Evolutionary conservation across 352 stramenopile species (phyloP).

Genomic region (Phytophthora europaea): DNA sequence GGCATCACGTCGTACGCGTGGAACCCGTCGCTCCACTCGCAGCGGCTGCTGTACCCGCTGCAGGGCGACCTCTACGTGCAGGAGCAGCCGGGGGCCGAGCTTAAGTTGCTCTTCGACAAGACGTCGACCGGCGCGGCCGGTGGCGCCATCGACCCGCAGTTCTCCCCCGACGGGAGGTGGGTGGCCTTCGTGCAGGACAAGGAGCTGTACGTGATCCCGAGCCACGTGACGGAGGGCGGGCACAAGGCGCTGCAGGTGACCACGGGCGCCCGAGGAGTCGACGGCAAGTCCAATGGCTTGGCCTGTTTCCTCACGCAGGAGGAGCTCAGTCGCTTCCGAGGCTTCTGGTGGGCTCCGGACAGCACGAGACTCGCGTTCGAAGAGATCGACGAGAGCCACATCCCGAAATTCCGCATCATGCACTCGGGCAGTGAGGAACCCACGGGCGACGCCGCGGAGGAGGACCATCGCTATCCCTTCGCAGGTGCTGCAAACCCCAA

Average conservation of each 20-base stretch:
- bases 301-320: conserved; percentile 99
- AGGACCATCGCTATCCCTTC: conserved; percentile 94
- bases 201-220: conserved; percentile 94
- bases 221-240: conserved; percentile 42
- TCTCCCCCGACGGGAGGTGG: conserved; percentile 92
- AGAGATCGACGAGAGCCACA: conserved; percentile 94
- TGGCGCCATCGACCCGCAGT: conserved; percentile 94
- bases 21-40: conserved; percentile 61
- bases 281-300: conserved; percentile 92
- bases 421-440: conserved; percentile 88
- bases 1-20: conserved; percentile 94
- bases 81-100: conserved; percentile 74
- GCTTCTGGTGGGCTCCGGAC: conserved; percentile 97
- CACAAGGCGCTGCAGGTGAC: conserved; percentile 79
- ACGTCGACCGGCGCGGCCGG: conserved; percentile 69
- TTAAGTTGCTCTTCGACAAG: conserved; percentile 92
- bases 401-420: conserved; percentile 96
- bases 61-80: conserved; percentile 96
- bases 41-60: conserved; percentile 92
- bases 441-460: conserved; percentile 65
- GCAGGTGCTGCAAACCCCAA: conserved; percentile 93
- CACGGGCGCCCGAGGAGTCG: conserved; percentile 68
- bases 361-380: conserved; percentile 90
- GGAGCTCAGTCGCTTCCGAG: conserved; percentile 97
- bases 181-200: conserved; percentile 96